phyloP scores from a whole-genome alignment of 2,329 filamentous ascomycete genomes.

The Cercospora sp. region DNA sequence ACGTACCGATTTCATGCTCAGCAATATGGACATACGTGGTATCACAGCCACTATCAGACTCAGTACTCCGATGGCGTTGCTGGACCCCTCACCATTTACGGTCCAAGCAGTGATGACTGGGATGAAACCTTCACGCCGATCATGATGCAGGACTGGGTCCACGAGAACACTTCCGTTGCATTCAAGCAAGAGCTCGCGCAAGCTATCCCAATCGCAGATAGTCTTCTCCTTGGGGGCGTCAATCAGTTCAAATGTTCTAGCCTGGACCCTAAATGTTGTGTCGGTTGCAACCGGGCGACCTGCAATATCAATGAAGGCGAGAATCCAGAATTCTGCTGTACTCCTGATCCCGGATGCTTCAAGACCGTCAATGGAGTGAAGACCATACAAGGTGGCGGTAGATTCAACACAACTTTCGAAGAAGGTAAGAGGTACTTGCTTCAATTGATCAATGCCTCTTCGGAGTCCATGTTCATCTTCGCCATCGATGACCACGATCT shows the following conservation, averaged over 20 bases:
- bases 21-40: conserved; percentile 36
- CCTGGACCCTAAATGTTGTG: conserved; percentile 23
- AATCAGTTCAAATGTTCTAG: conserved; percentile 23
- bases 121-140: conserved; percentile 36
- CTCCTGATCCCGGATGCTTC: conserved; percentile 21
- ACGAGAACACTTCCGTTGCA: conserved; percentile 21
- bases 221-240: conserved; percentile 21
- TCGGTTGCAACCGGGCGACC: conserved; percentile 10
- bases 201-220: conserved; percentile 33
- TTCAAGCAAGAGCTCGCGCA: conserved; percentile 31
- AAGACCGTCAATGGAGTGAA: conserved; percentile 38
- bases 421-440: conserved; percentile 47
- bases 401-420: conserved; percentile 14
- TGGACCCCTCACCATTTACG: conserved; percentile 44
- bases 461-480: conserved; percentile 42
- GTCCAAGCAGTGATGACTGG: conserved; percentile 42
- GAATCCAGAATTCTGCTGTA: conserved; percentile 21
- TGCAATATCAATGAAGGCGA: conserved; percentile 7
- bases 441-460: conserved; percentile 46
- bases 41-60: conserved; percentile 40
- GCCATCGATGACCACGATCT: conserved; percentile 46
- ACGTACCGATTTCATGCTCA: conserved; percentile 44
- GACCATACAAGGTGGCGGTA: conserved; percentile 10
- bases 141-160: conserved; percentile 28
- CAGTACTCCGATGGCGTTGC: conserved; percentile 45